These are phyloP conservation scores for Saksenaea vasiformis DNA, from an alignment of 371 early-diverging fungal genomes.

Conservation along the genomic window DNA sequence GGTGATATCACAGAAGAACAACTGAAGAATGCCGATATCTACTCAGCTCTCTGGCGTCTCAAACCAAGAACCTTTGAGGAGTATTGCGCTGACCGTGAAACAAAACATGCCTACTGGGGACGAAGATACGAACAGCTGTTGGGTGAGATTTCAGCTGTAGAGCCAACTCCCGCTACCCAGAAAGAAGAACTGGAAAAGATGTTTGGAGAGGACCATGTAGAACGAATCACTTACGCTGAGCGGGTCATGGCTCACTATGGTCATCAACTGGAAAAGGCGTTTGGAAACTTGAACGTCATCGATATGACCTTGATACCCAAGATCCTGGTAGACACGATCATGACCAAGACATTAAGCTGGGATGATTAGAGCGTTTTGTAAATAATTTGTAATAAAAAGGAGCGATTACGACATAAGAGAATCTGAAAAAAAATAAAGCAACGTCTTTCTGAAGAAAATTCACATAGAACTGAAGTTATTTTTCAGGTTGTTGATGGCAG, in stretches of 20 bases:
- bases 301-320: constrained; percentile 17
- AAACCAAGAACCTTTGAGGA: constrained; percentile 3
- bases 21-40: background rate
- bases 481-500: no score
- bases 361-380: background rate
- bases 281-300: constrained; percentile 12
- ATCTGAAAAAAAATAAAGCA: no score
- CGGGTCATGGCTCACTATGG: constrained; percentile 1
- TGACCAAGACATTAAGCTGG: constrained; percentile 5
- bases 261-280: constrained; percentile 13
- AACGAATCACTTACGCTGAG: no score
- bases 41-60: background rate
- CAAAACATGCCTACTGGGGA: background rate
- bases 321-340: constrained; percentile 7
- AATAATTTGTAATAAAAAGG: no score
- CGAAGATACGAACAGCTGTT: background rate
- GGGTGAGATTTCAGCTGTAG: background rate
- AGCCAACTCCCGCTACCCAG: background rate
- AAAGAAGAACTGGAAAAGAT: background rate
- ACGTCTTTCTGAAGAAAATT: no score
- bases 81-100: constrained; percentile 9
- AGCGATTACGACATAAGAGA: no score
- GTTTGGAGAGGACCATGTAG: no score
- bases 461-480: no score
- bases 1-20: constrained; percentile 2